Percentiles rank a stretch among this genome's conserved stretches.
Evolutionary conservation across 345 rosid genomes (phyloP).

Genomic region (Pistacia atlantica): DNA sequence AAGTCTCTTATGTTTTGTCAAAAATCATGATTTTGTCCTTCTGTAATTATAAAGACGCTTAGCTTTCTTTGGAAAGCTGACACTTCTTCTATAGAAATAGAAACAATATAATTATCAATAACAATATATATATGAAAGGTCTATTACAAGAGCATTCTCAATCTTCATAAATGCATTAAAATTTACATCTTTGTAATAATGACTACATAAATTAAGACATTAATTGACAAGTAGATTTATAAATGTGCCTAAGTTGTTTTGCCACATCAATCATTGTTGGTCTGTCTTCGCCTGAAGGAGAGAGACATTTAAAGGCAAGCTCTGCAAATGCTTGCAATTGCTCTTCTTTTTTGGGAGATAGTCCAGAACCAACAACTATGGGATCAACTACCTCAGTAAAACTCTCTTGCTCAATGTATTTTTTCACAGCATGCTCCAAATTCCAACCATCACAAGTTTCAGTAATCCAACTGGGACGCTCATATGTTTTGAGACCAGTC

Average conservation of each 20-base stretch:
- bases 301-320: constrained; percentile 2
- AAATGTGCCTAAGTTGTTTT: constrained; percentile 12
- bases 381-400: constrained; percentile 19
- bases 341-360: not conserved
- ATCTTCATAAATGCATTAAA: no score
- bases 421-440: not conserved
- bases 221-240: no score
- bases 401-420: not conserved
- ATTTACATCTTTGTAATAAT: no score
- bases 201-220: no score
- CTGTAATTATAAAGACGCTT: no score
- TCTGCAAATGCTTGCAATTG: constrained; percentile 1
- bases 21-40: no score
- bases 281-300: not conserved
- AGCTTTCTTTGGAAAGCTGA: no score
- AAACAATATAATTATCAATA: not conserved
- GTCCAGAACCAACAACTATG: not conserved
- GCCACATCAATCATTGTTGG: constrained; percentile 31
- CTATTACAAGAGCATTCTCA: no score
- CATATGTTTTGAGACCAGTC: not conserved
- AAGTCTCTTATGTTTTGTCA: no score
- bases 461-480: no score
- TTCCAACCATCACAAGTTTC: not conserved
- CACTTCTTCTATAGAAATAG: not conserved
- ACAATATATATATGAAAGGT: no score